Conservation (phyloP, 768 basidiomycete genomes). For the Rhodosporidiobolus odoratus region DNA sequence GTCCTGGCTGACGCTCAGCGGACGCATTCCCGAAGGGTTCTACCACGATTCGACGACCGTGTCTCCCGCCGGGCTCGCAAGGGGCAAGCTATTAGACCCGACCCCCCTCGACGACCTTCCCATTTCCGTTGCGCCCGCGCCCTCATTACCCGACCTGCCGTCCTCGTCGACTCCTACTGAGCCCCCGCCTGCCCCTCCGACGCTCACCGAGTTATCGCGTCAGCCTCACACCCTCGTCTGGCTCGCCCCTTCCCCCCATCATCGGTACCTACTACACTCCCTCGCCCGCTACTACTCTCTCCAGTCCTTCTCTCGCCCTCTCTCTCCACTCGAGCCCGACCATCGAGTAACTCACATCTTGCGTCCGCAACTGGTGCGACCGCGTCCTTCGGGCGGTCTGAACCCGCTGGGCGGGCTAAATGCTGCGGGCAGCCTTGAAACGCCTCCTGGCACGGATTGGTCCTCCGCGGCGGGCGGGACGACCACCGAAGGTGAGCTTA, state of each 20-base stretch:
- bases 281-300: constrained; percentile 34
- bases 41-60: constrained; percentile 18
- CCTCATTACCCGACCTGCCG: constrained; percentile 20
- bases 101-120: constrained; percentile 23
- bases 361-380: constrained; percentile 9
- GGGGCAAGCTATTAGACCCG: constrained; percentile 18
- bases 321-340: constrained; percentile 23
- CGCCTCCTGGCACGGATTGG: constrained; percentile 29
- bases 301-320: constrained; percentile 28
- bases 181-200: neutral
- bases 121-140: neutral
- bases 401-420: neutral
- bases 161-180: neutral
- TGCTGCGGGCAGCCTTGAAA: constrained; percentile 6
- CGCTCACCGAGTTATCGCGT: constrained; percentile 31
- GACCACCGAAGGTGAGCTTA: constrained; percentile 9
- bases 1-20: constrained; percentile 13
- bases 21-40: constrained; percentile 19
- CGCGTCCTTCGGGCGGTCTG: neutral
- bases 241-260: constrained; percentile 23
- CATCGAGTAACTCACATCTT: constrained; percentile 30
- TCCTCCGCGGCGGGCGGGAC: constrained; percentile 5
- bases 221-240: constrained; percentile 27
- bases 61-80: neutral
- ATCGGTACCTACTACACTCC: constrained; percentile 30